Percentiles rank a stretch among this genome's conserved stretches.
Conservation (phyloP, 192 early-diverging fungal species). For the Backusella psychrophila region DNA sequence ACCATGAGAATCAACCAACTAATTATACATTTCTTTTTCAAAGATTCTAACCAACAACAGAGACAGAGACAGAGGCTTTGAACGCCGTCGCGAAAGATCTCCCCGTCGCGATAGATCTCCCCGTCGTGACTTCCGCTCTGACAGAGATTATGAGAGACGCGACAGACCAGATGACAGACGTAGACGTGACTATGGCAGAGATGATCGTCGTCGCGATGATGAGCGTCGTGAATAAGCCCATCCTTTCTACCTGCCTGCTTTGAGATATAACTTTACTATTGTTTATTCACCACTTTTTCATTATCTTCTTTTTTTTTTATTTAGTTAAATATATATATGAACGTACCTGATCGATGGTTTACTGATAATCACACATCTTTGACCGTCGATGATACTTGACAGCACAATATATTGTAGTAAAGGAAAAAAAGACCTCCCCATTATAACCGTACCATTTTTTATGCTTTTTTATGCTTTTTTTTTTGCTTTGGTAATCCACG, state of each 20-base stretch:
- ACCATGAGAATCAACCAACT: too few relatives aligned
- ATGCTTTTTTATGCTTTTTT: background rate
- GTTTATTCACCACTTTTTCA: background rate
- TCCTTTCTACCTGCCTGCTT: background rate
- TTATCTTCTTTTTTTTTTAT: background rate
- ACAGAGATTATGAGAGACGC: background rate
- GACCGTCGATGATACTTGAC: background rate
- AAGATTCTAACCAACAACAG: too few relatives aligned
- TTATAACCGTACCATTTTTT: too few relatives aligned
- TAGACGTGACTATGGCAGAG: background rate
- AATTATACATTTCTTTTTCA: too few relatives aligned
- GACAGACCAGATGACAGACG: background rate
- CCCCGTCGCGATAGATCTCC: constrained; percentile 11
- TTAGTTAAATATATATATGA: background rate
- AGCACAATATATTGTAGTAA: background rate
- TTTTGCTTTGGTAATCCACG: too few relatives aligned
- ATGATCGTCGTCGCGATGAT: background rate
- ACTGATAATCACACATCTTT: background rate
- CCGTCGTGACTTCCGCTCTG: background rate
- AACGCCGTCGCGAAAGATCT: constrained; percentile 10
- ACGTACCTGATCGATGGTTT: background rate
- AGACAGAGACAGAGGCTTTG: constrained; percentile 9
- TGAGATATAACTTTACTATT: background rate
- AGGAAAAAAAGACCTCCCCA: too few relatives aligned
- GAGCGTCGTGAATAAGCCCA: background rate